phyloP scores from a whole-genome alignment of 768 basidiomycete genomes.

The Asterophora parasitica region DNA sequence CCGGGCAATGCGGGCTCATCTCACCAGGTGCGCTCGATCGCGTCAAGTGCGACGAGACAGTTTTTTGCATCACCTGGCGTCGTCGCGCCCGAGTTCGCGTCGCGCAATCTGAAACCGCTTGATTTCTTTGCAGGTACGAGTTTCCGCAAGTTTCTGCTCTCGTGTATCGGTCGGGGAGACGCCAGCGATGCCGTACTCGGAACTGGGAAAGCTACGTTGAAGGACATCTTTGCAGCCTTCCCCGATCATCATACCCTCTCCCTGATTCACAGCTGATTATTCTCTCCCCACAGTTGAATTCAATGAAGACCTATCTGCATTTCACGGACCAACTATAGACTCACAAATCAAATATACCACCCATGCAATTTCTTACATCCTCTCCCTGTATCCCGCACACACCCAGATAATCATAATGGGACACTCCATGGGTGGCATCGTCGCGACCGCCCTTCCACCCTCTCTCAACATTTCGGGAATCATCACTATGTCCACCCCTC shows the following conservation, averaged over 20 bases:
- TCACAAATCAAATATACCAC: constrained; percentile 76
- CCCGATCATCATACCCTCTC: not conserved
- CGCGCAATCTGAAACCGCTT: constrained; percentile 47
- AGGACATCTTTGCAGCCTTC: too few relatives aligned
- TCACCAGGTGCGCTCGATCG: constrained; percentile 90
- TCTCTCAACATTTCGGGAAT: constrained; percentile 64
- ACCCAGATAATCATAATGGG: constrained; percentile 76
- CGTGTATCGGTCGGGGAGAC: not conserved
- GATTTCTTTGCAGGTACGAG: constrained; percentile 83
- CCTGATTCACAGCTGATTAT: constrained; percentile 1
- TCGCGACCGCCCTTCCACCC: constrained; percentile 76
- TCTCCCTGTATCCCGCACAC: constrained; percentile 63
- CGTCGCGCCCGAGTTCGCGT: constrained; percentile 48
- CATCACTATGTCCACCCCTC: constrained; percentile 96
- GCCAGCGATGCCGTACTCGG: too few relatives aligned
- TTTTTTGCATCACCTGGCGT: constrained; percentile 61
- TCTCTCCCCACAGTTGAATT: constrained; percentile 65
- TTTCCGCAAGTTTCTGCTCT: not conserved
- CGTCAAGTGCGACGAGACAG: constrained; percentile 83
- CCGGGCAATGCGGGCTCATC: constrained; percentile 97
- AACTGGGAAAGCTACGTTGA: too few relatives aligned
- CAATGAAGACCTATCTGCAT: constrained; percentile 95
- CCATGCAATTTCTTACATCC: constrained; percentile 69
- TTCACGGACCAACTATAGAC: constrained; percentile 85
- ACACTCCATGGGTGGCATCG: constrained; percentile 97